Evolutionary conservation across 1,284 basidiomycete species (phyloP), one percentile per base, ranked within the genome.

Genomic region (Mycena sp.): DNA sequence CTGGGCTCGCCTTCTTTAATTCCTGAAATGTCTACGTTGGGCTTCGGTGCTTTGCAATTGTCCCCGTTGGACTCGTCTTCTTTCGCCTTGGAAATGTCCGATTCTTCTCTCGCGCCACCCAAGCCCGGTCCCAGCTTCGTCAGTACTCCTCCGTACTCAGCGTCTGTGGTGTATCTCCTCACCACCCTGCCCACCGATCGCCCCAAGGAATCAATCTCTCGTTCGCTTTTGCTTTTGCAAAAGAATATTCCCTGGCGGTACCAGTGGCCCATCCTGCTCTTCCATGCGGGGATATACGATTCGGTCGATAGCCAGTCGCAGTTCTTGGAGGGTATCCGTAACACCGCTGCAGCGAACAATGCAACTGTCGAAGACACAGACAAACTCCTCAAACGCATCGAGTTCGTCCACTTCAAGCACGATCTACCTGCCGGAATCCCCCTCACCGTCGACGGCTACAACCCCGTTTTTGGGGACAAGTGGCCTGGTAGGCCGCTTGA

Each of bases 251-350:
- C 57, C 7, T 60, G 57, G 57, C 57, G 57, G 4, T 48, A 71
- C 34, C 55, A 71, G 48, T 67, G 70, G 70, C 70, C 70, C 11
- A 60, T 71, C 4, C 18, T 71, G 39, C 65, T 71, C 5, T 60
- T 71, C 5, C 70, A 71, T 13, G 70, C 70, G 11, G 70, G 70
- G 1, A 55, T 61, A 7, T 67, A 67, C 55, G 65, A 63, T 39
- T 38, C 54, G 6, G 4, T 14, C 4, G 70, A 67, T 0, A 67
- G 46, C 56, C 60, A 57, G 22, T 0, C 4, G 5, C 18, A 52
- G 7, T 71, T 71, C 48, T 20, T 67, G 16, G 5, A 34, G 30
- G 30, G 20, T 60, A 16, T 60, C 18, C 57, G 37, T 18, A 18
- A 2, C 13, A 8, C 57, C 57, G 37, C 57, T 13, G 37, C 7